Evolutionary conservation across 2,329 filamentous ascomycete species (phyloP), one percentile per base, ranked within the genome.

Genomic region (Ascochyta rabiei): DNA sequence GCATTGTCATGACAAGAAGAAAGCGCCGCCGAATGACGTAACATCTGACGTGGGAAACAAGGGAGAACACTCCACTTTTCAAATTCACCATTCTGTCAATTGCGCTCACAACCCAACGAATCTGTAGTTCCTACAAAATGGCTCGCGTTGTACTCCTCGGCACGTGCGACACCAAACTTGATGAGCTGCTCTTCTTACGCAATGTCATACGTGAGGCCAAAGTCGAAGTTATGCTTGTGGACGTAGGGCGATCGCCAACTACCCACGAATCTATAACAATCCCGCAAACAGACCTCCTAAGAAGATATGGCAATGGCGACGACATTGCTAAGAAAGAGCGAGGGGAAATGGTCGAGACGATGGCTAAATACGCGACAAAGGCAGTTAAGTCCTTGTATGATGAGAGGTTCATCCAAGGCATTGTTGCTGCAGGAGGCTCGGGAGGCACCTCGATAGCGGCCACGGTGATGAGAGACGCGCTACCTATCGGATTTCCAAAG

Each of bases 401-500:
- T 6, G 48, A 63, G 1, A 59, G 65, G 0, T 43, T 65, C 2
- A 79, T 88, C 28, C 80, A 87, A 39, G 87, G 79, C 2, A 79
- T 87, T 13, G 73, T 89, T 12, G 80, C 79, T 0, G 80, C 86
- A 0, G 88, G 86, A 7, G 88, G 88, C 0, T 87, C 84, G 0
- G 81, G 84, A 19, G 85, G 85, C 0, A 89, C 87, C 0, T 82
- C 83, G 2, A 77, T 90, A 10, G 81, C 82, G 0, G 80, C 86
- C 0, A 75, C 81, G 0, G 80, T 85, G 0, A 89, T 90, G 86
- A 78, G 84, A 13, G 74, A 81, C 2, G 81, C 79, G 0, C 68
- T 88, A 0, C 87, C 87, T 0, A 77, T 90, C 12, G 86, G 86
- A 0, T 82, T 90, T 45, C 88, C 88, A 0, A 90, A 90, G 64